Conservation (phyloP, 1,284 basidiomycete genomes). For the Takashimella tepidaria region DNA sequence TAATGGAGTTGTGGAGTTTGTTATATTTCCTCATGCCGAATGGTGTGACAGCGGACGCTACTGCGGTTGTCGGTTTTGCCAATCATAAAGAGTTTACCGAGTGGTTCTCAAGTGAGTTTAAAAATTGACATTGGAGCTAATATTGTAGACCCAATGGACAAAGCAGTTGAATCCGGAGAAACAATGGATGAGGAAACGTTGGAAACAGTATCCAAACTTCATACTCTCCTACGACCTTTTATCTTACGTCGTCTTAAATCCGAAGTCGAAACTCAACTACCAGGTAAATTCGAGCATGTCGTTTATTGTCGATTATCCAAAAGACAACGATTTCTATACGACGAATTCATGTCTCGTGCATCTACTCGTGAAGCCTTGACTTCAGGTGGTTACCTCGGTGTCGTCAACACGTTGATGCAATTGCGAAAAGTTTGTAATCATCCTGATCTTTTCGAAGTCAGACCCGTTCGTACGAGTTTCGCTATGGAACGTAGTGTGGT, state of each 20-base stretch:
- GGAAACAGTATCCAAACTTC: slow-evolving; percentile 82
- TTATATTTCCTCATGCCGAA: slow-evolving; percentile 94
- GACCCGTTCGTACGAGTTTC: slow-evolving; percentile 89
- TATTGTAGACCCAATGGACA: slow-evolving; percentile 75
- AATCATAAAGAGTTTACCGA: slow-evolving; percentile 91
- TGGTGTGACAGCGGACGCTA: slow-evolving; percentile 49
- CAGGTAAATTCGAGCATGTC: slow-evolving; percentile 91
- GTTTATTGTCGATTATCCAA: slow-evolving; percentile 89
- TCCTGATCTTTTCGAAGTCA: slow-evolving; percentile 90
- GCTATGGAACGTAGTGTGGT: slow-evolving; percentile 75
- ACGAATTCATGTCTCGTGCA: slow-evolving; percentile 94
- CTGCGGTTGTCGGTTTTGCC: slow-evolving; percentile 71
- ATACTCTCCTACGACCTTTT: slow-evolving; percentile 88
- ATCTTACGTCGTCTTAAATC: slow-evolving; percentile 89
- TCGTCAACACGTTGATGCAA: slow-evolving; percentile 97
- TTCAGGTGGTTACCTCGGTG: slow-evolving; percentile 72
- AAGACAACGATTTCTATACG: slow-evolving; percentile 92
- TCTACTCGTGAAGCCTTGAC: slow-evolving; percentile 80
- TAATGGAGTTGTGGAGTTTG: slow-evolving; percentile 92
- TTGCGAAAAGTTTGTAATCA: slow-evolving; percentile 93
- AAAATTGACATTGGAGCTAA: neutral
- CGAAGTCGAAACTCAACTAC: slow-evolving; percentile 93
- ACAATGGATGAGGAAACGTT: slow-evolving; percentile 75
- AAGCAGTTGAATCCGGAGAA: slow-evolving; percentile 83
- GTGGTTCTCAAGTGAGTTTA: slow-evolving; percentile 87